Conservation (phyloP, 139 green algal genomes). For the Chlorella sp. region DNA sequence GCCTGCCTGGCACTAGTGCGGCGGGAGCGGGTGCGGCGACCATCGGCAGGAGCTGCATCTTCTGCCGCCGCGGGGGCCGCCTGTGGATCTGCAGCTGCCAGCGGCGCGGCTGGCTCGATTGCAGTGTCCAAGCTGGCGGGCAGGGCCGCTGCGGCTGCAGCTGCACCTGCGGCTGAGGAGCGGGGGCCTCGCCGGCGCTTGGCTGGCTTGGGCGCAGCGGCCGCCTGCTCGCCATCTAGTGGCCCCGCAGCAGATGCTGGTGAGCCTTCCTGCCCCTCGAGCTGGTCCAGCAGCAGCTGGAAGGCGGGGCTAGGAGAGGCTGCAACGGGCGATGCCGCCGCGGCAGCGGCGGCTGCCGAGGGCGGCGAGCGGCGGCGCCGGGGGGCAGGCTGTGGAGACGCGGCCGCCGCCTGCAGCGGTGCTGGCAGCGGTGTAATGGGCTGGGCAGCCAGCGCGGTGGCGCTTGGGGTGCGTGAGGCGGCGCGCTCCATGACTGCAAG, state of each 20-base stretch:
- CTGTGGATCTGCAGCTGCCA: background rate
- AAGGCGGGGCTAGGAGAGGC: background rate
- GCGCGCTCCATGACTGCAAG: too few relatives aligned
- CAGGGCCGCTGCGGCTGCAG: background rate
- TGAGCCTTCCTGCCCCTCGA: background rate
- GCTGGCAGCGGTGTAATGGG: too few relatives aligned
- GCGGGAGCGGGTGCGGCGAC: background rate
- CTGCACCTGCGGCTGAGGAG: background rate
- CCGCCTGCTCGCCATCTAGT: background rate
- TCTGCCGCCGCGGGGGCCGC: background rate
- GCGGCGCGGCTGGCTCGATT: background rate
- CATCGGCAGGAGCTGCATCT: background rate
- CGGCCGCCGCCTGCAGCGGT: background rate
- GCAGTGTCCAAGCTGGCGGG: background rate
- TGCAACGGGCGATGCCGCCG: background rate
- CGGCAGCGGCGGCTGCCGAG: background rate
- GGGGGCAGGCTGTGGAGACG: background rate
- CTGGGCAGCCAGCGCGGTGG: too few relatives aligned
- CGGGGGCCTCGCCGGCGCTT: background rate
- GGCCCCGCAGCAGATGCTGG: background rate
- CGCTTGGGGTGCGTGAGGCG: too few relatives aligned
- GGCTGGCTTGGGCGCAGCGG: background rate
- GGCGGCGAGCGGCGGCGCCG: background rate
- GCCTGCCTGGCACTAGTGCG: background rate
- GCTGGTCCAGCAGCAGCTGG: too few relatives aligned